phyloP scores from a whole-genome alignment of 257 asterid species.

The Henckelia pumila region DNA sequence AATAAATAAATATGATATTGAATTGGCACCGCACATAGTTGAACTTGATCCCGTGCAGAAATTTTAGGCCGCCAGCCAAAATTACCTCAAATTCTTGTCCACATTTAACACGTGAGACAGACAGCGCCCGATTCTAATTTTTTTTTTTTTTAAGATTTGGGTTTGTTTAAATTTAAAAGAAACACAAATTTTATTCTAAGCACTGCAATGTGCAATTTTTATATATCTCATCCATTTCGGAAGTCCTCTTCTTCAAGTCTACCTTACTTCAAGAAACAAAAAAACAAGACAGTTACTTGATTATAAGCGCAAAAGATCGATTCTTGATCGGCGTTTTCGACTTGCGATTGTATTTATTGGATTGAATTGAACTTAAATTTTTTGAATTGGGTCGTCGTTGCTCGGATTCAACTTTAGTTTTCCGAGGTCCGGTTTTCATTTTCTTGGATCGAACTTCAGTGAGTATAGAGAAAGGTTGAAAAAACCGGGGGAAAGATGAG shows the following conservation, averaged over 20 bases:
- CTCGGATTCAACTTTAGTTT: not conserved
- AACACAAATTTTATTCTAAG: not conserved
- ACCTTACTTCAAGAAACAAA: not conserved
- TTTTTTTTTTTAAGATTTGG: no score
- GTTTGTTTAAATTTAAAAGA: not conserved
- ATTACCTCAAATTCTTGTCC: not conserved
- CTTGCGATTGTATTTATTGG: not conserved
- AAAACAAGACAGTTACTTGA: not conserved
- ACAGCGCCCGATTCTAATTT: not conserved
- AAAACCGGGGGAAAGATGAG: conserved; percentile 45
- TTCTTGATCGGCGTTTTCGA: not conserved
- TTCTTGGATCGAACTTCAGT: conserved; percentile 14
- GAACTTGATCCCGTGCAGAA: no score
- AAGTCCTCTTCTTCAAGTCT: not conserved
- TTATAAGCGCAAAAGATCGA: not conserved
- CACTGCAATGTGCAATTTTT: not conserved
- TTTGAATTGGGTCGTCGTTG: not conserved
- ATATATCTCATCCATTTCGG: not conserved
- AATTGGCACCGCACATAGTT: no score
- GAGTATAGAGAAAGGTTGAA: not conserved
- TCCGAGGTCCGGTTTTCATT: conserved; percentile 5
- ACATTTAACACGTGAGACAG: not conserved
- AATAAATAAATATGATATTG: no score
- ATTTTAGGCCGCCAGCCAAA: not conserved
- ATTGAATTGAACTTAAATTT: not conserved